A percentile compares a stretch with the other conserved stretches of the same genome.
Conservation (phyloP, 2,329 filamentous ascomycete species). For the Ophiostoma pallidulum region DNA sequence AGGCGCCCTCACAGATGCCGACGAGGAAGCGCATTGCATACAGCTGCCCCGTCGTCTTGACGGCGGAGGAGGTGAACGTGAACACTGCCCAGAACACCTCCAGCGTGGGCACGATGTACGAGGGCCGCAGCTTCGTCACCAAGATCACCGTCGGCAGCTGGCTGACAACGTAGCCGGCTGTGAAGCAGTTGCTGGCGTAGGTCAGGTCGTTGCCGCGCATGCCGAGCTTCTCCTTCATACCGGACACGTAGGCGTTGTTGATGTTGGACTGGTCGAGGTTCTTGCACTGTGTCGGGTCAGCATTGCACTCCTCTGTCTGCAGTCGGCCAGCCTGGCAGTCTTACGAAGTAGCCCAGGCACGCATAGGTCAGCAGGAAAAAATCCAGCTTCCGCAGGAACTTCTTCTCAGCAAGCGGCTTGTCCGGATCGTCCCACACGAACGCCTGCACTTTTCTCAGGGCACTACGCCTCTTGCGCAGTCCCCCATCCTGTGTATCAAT, state of each 20-base stretch:
- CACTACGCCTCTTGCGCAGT: too few relatives aligned
- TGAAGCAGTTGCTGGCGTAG: constrained; percentile 16
- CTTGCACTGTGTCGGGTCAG: constrained; percentile 33
- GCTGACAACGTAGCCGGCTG: constrained; percentile 17
- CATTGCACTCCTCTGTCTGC: too few relatives aligned
- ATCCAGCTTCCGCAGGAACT: constrained; percentile 26
- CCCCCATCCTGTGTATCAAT: too few relatives aligned
- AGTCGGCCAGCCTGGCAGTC: too few relatives aligned
- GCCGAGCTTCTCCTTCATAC: constrained; percentile 15
- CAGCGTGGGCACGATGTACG: constrained; percentile 12
- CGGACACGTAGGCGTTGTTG: constrained; percentile 31
- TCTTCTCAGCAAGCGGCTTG: constrained; percentile 16
- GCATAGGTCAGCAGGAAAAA: constrained; percentile 57
- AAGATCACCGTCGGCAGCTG: constrained; percentile 15
- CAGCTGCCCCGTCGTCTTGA: constrained; percentile 19
- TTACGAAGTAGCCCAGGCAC: constrained; percentile 39
- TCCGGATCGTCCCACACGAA: constrained; percentile 10
- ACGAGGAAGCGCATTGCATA: constrained; percentile 45
- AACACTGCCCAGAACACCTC: constrained; percentile 18
- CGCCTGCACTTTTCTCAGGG: too few relatives aligned
- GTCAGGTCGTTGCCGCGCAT: constrained; percentile 14
- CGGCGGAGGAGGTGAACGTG: constrained; percentile 14
- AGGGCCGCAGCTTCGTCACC: constrained; percentile 6
- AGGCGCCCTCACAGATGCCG: constrained; percentile 43
- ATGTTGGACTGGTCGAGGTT: constrained; percentile 47